Evolutionary conservation across 1,284 basidiomycete species (phyloP).

Genomic region (Fomitopsis betulina): DNA sequence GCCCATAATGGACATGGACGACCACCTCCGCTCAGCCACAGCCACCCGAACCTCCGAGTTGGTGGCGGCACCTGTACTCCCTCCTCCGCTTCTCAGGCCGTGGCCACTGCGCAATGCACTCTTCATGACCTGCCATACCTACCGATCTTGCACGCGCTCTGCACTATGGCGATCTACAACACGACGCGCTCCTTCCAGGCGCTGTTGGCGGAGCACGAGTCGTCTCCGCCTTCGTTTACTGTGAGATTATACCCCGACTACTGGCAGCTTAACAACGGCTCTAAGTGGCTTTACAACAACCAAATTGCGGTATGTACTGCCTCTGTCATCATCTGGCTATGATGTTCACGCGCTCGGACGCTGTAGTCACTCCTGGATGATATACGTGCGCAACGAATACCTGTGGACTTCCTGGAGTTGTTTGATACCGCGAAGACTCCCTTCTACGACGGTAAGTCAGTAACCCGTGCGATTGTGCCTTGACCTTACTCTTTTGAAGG

Average conservation of each 20-base stretch:
- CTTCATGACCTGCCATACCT: neutral
- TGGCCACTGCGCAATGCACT: neutral
- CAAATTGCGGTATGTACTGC: constrained; percentile 55
- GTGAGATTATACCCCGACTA: constrained; percentile 71
- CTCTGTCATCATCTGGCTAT: neutral
- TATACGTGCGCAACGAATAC: constrained; percentile 72
- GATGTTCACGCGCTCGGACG: neutral
- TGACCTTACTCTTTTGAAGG: constrained; percentile 36
- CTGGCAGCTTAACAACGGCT: constrained; percentile 73
- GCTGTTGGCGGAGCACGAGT: constrained; percentile 53
- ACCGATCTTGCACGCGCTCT: constrained; percentile 8
- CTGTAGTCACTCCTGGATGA: constrained; percentile 70
- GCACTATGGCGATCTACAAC: constrained; percentile 64
- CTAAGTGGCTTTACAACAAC: constrained; percentile 75
- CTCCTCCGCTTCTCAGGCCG: neutral
- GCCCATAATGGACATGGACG: neutral
- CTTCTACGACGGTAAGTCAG: constrained; percentile 68
- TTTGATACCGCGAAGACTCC: constrained; percentile 66
- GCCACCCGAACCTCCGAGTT: neutral
- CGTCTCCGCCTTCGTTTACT: constrained; percentile 63
- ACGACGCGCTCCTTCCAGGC: constrained; percentile 54
- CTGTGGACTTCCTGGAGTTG: constrained; percentile 73
- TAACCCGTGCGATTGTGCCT: neutral
- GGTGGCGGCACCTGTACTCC: neutral
- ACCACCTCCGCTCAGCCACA: constrained; percentile 3